A percentile compares a stretch with the other conserved stretches of the same genome.
phyloP scores from a whole-genome alignment of 2,329 filamentous ascomycete species.

The Trichoderma polysporum region DNA sequence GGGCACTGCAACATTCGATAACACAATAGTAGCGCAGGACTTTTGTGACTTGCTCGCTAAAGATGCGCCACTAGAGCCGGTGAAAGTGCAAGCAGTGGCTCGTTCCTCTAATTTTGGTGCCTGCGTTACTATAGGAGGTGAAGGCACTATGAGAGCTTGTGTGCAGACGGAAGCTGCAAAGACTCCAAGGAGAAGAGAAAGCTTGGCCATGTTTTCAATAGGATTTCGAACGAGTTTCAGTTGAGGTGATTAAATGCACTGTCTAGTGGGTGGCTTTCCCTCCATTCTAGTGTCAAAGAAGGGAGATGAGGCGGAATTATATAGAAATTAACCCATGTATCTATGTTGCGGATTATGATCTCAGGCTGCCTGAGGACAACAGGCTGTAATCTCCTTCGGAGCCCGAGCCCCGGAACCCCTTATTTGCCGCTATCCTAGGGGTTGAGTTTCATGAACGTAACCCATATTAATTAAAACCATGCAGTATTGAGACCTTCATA shows the following conservation, averaged over 20 bases:
- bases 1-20: constrained; percentile 13
- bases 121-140: not conserved
- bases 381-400: not conserved
- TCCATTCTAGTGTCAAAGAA: not conserved
- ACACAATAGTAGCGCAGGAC: constrained; percentile 6
- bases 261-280: not conserved
- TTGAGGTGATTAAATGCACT: not conserved
- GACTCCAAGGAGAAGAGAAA: not conserved
- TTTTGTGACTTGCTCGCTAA: constrained; percentile 15
- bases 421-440: not conserved
- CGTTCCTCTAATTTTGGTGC: constrained; percentile 5
- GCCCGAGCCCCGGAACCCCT: not conserved
- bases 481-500: not conserved
- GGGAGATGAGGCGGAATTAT: not conserved
- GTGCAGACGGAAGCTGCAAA: not conserved
- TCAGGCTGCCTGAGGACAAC: constrained; percentile 6
- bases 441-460: not conserved
- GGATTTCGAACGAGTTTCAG: not conserved
- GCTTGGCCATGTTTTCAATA: not conserved
- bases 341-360: not conserved
- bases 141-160: not conserved
- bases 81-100: constrained; percentile 12
- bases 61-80: constrained; percentile 5
- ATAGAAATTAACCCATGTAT: not conserved
- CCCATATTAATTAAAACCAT: not conserved